Evolutionary conservation across 2,329 filamentous ascomycete genomes (phyloP), one percentile per base, ranked within the genome.

Genomic region (Shiraia bambusicola): DNA sequence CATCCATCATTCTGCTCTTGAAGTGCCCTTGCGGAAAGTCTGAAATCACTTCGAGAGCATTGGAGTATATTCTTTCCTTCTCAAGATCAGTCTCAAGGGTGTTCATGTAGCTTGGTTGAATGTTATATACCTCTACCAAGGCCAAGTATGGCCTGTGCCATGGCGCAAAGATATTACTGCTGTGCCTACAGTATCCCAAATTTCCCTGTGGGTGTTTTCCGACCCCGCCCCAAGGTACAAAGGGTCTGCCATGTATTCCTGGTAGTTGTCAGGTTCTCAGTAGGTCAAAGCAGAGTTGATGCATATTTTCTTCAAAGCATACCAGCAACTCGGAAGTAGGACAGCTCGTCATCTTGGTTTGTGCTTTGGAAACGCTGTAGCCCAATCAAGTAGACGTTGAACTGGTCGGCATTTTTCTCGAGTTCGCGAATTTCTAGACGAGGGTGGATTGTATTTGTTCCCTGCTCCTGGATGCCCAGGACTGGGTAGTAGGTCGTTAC

Each of bases 91-190:
- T 13, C 19, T 22, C 19, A 22, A 5, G 4, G 8, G 4, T 8
- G 8, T 22, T 8, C 4, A 30, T 19, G 15, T 34, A 11, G 13
- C 34, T 41, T 22, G 19, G 4, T 22, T 22, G 19, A 11, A 37
- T 49, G n/a, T n/a, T n/a, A n/a, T n/a, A 34, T 55, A 79, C 77
- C 70, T 84, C 75, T 44, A 75, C 80, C 2, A 85, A 69, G 7
- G 78, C 73, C 30, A 92, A 72, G 64, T 92, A 93, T 1, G 88
- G 86, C 16, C 88, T 78, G 72, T 94, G 88, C 88, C 88, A 94
- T 22, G 83, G 79, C 14, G 85, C 80, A 61, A 94, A 92, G 11
- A 93, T 70, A 28, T 87, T 82, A 1, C 86, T 88, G 19, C 77
- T 80, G 65, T 94, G 88, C 9, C 79, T 78, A 61, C 88, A 94